A percentile compares a stretch with the other conserved stretches of the same genome.
phyloP scores from a whole-genome alignment of 1,284 basidiomycete species.

The Ceratobasidium sp. region DNA sequence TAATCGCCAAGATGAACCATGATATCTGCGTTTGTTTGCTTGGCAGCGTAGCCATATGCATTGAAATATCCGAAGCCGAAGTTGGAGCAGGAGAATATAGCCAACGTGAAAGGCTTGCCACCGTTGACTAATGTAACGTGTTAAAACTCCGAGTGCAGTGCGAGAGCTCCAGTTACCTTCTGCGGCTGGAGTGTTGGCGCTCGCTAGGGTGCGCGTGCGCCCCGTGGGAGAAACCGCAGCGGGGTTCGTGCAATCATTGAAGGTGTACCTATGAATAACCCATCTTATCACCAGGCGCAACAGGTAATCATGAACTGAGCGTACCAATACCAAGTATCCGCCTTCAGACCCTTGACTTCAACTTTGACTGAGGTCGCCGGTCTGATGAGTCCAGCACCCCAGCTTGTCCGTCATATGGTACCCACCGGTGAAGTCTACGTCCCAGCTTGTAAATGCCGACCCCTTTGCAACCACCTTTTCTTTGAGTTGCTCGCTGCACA shows the following conservation, averaged over 20 bases:
- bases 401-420: too few species aligned
- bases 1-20: slow-evolving; percentile 76
- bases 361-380: slow-evolving; percentile 61
- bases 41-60: slow-evolving; percentile 70
- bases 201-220: slow-evolving; percentile 63
- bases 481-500: slow-evolving; percentile 55
- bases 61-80: slow-evolving; percentile 71
- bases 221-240: slow-evolving; percentile 62
- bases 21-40: slow-evolving; percentile 67
- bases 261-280: slow-evolving; percentile 54
- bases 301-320: background rate
- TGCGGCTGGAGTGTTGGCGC: slow-evolving; percentile 54
- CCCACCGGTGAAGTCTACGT: slow-evolving; percentile 67
- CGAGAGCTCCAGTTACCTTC: slow-evolving; percentile 53
- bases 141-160: too few species aligned
- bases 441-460: slow-evolving; percentile 68
- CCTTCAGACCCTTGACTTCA: slow-evolving; percentile 64
- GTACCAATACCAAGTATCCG: slow-evolving; percentile 70
- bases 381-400: background rate
- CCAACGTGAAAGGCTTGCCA: slow-evolving; percentile 65
- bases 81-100: slow-evolving; percentile 71
- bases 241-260: slow-evolving; percentile 67
- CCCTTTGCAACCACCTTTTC: slow-evolving; percentile 61
- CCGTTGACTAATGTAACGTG: slow-evolving; percentile 60
- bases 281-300: background rate